Conservation (phyloP, 305 asterid species). For the Rubia peregrina region DNA sequence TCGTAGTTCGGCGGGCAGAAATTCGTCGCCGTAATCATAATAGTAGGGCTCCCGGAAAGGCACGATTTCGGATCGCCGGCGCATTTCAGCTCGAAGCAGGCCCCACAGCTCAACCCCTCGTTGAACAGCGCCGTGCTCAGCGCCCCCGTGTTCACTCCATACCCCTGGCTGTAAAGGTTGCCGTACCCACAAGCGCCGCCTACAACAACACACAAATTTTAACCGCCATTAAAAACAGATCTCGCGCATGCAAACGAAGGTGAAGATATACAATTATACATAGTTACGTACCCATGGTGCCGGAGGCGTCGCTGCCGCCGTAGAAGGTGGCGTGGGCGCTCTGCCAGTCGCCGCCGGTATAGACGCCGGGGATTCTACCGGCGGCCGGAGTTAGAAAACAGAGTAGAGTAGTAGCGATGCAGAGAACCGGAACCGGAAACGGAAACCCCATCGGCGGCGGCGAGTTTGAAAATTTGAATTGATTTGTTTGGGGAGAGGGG, state of each 20-base stretch:
- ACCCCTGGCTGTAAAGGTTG: conserved; percentile 65
- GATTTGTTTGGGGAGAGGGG: neutral
- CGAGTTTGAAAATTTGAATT: neutral
- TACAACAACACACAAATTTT: conserved; percentile 10
- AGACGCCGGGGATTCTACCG: conserved; percentile 59
- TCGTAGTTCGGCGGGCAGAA: conserved; percentile 80
- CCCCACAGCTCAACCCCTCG: conserved; percentile 59
- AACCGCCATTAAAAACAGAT: neutral
- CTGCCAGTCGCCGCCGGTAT: conserved; percentile 56
- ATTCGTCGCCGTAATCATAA: conserved; percentile 61
- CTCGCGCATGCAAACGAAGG: neutral
- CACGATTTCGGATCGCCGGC: conserved; percentile 50
- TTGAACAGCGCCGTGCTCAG: conserved; percentile 70
- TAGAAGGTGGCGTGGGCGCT: conserved; percentile 87
- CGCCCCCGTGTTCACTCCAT: conserved; percentile 71
- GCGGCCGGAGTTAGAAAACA: conserved; percentile 27
- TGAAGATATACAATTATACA: neutral
- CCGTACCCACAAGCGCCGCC: conserved; percentile 82
- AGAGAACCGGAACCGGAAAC: conserved; percentile 25
- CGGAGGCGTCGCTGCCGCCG: conserved; percentile 90
- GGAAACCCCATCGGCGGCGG: conserved; percentile 18
- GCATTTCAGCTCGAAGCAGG: conserved; percentile 64
- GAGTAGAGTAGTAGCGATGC: conserved; percentile 31
- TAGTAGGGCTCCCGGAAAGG: conserved; percentile 60
- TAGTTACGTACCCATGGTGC: conserved; percentile 64